Percentiles rank a stretch among this genome's conserved stretches.
Evolutionary conservation across 768 basidiomycete species (phyloP).

Genomic region (Gelatoporia subvermispora): DNA sequence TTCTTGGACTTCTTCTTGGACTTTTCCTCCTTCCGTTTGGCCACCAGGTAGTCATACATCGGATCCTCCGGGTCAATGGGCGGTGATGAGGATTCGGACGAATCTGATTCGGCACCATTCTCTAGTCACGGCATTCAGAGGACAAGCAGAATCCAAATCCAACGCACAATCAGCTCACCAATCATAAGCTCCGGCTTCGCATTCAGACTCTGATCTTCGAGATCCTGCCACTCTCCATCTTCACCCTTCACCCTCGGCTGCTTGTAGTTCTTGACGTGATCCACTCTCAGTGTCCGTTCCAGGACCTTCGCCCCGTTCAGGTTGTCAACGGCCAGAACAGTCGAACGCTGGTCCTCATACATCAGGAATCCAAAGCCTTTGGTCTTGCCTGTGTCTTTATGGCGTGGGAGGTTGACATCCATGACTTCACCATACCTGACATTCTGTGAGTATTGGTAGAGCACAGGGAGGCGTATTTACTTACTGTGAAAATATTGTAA

Average conservation of each 20-base stretch:
- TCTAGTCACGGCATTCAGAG: conserved; percentile 27
- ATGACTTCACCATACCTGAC: conserved; percentile 92
- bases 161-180: conserved; percentile 32
- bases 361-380: conserved; percentile 95
- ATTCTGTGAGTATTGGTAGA: neutral
- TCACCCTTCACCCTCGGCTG: conserved; percentile 77
- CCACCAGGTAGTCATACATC: conserved; percentile 89
- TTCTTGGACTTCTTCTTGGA: conserved; percentile 56
- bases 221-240: conserved; percentile 79
- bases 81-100: conserved; percentile 57
- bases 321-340: conserved; percentile 95
- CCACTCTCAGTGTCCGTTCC: conserved; percentile 83
- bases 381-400: conserved; percentile 87
- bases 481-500: conserved; percentile 96
- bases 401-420: conserved; percentile 91
- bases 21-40: conserved; percentile 69
- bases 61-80: conserved; percentile 95
- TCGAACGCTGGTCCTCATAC: conserved; percentile 98
- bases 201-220: conserved; percentile 83
- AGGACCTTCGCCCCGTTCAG: conserved; percentile 91
- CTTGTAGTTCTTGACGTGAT: conserved; percentile 90
- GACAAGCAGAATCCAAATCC: conserved; percentile 11
- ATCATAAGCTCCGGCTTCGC: conserved; percentile 72
- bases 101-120: conserved; percentile 53
- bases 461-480: conserved; percentile 24